Percentiles rank a stretch among this genome's conserved stretches.
Evolutionary conservation across 805 yeast species (phyloP).

Genomic region (Suhomyces emberorum): DNA sequence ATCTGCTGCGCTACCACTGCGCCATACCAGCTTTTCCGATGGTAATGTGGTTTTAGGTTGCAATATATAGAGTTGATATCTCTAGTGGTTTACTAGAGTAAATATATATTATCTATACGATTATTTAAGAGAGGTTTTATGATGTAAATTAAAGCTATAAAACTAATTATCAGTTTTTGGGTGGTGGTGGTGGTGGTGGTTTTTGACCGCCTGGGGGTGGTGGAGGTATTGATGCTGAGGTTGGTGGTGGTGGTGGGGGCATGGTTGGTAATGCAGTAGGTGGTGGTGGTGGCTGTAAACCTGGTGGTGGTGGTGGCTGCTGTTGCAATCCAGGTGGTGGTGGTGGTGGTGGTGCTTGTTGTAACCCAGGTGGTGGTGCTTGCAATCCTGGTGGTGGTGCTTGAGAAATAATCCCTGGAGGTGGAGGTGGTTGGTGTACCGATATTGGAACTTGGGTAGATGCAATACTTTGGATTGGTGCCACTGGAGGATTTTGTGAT

Average conservation of each 20-base stretch:
- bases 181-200: slow-evolving; percentile 10
- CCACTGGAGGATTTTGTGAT: slow-evolving; percentile 1
- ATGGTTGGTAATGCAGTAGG: slow-evolving; percentile 5
- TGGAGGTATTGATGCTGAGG: slow-evolving; percentile 9
- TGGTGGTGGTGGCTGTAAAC: slow-evolving; percentile 11
- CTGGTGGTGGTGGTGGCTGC: slow-evolving; percentile 10
- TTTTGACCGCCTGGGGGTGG: slow-evolving; percentile 8
- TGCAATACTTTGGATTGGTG: too few species aligned
- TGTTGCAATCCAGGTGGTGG: slow-evolving; percentile 12
- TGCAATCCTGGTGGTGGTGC: slow-evolving; percentile 15
- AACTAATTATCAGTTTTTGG: too few species aligned
- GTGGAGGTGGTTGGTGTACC: slow-evolving; percentile 9
- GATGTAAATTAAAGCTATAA: too few species aligned
- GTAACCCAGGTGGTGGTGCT: slow-evolving; percentile 16
- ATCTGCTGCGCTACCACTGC: slow-evolving; percentile 99
- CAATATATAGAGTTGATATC: too few species aligned
- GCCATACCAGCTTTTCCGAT: slow-evolving; percentile 62
- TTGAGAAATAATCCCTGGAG: slow-evolving; percentile 19
- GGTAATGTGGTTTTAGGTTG: too few species aligned
- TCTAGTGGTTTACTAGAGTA: too few species aligned
- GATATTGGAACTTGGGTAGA: slow-evolving; percentile 1
- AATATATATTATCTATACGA: too few species aligned
- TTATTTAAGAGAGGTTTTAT: too few species aligned
- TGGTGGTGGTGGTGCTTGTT: slow-evolving; percentile 19
- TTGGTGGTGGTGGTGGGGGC: slow-evolving; percentile 15